phyloP scores from a whole-genome alignment of 1,284 basidiomycete species.

The Ceratobasidium sp. region DNA sequence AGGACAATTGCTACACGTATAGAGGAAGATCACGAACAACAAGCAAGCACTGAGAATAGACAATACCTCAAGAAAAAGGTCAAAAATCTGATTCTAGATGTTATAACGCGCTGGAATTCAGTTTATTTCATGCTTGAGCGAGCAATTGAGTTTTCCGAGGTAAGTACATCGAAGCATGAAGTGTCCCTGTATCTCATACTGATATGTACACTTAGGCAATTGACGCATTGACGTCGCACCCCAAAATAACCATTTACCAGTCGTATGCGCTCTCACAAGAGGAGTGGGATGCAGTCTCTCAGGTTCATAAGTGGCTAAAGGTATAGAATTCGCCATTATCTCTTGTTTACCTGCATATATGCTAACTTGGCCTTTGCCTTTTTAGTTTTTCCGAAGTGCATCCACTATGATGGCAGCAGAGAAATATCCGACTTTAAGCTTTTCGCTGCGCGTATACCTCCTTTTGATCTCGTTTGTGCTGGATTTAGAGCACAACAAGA shows the following conservation, averaged over 20 bases:
- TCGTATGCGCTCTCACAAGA: neutral
- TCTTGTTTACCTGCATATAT: no score
- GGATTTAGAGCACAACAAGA: neutral
- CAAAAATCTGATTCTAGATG: conserved; percentile 29
- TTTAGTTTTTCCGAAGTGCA: conserved; percentile 7
- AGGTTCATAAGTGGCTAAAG: conserved; percentile 9
- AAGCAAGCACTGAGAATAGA: neutral
- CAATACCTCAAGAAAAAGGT: neutral
- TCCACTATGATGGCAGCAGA: conserved; percentile 6
- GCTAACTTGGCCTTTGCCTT: no score
- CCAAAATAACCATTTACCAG: conserved; percentile 5
- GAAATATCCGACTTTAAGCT: conserved; percentile 44
- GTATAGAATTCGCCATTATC: no score
- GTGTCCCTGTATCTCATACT: neutral
- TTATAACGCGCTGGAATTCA: conserved; percentile 34
- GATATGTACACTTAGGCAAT: neutral
- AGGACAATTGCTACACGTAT: neutral
- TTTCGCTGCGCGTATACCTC: conserved; percentile 26
- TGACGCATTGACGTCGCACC: neutral
- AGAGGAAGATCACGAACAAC: neutral
- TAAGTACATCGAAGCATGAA: no score
- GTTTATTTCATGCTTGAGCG: conserved; percentile 33
- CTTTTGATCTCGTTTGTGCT: conserved; percentile 10
- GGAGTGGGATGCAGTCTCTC: neutral
- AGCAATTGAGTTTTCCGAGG: conserved; percentile 21